These are phyloP conservation scores for Ophiostoma montium DNA, from an alignment of 2,329 filamentous ascomycete genomes.

Conservation along the genomic window DNA sequence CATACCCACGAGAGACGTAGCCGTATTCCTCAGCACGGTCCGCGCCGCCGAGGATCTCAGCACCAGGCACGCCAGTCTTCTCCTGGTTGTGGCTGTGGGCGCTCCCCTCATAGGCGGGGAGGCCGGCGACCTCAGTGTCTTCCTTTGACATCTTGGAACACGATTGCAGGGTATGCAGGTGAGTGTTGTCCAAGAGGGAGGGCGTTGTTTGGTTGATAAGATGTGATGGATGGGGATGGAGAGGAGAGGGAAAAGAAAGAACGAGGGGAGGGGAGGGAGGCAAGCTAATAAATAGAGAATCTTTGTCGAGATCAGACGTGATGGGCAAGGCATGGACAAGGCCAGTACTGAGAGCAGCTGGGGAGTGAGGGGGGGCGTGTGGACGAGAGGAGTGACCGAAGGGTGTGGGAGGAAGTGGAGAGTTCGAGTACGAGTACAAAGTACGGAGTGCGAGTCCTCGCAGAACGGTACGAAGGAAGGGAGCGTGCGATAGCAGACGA, in stretches of 20 bases:
- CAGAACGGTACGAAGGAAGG: too few relatives aligned
- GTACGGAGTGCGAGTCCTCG: too few relatives aligned
- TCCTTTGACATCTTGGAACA: slow-evolving; percentile 9
- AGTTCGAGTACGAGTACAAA: too few relatives aligned
- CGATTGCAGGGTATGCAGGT: neutral
- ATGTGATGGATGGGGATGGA: neutral
- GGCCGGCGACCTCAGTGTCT: slow-evolving; percentile 9
- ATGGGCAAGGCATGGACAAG: too few relatives aligned
- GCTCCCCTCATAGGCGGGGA: slow-evolving; percentile 8
- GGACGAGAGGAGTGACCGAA: too few relatives aligned
- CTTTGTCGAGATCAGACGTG: too few relatives aligned
- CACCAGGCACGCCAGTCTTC: slow-evolving; percentile 4
- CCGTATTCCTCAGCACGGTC: slow-evolving; percentile 11
- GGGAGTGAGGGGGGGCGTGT: neutral
- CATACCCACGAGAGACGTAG: slow-evolving; percentile 12
- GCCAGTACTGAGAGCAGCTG: neutral
- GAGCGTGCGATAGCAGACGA: too few relatives aligned
- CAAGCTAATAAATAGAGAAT: neutral
- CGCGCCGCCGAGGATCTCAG: slow-evolving; percentile 6
- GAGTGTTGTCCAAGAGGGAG: neutral
- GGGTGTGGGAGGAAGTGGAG: too few relatives aligned
- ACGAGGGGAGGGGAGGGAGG: neutral
- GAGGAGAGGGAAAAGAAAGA: neutral
- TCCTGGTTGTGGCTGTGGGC: slow-evolving; percentile 4
- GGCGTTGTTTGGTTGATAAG: too few relatives aligned